These are phyloP conservation scores for Phytophthora colocasiae DNA, from an alignment of 352 stramenopile species.

Conservation along the genomic window DNA sequence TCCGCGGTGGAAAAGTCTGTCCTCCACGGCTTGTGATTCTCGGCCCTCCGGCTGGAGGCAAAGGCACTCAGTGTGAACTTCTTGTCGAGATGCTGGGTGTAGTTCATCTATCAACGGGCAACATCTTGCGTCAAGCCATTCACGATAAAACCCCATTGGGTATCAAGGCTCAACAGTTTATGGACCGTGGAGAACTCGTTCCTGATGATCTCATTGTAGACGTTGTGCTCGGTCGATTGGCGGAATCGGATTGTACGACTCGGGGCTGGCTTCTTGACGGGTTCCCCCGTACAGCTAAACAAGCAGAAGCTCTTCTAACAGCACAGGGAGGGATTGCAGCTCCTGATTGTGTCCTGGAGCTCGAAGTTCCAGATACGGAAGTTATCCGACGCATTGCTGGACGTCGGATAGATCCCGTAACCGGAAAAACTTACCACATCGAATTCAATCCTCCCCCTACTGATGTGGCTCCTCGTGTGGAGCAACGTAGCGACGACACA, in stretches of 20 bases:
- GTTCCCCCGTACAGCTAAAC: conserved; percentile 89
- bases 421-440: conserved; percentile 95
- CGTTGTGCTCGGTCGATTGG: conserved; percentile 74
- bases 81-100: conserved; percentile 89
- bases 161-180: conserved; percentile 88
- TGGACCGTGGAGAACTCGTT: conserved; percentile 89
- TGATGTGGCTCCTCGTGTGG: conserved; percentile 60
- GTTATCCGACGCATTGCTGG: conserved; percentile 96
- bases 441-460: conserved; percentile 93
- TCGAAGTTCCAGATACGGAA: conserved; percentile 95
- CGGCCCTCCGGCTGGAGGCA: conserved; percentile 92
- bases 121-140: conserved; percentile 93
- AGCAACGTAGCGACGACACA: conserved; percentile 93
- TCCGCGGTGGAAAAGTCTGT: conserved; percentile 14
- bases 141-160: conserved; percentile 59
- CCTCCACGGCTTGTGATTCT: conserved; percentile 82
- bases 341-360: conserved; percentile 88
- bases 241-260: conserved; percentile 80
- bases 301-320: conserved; percentile 84
- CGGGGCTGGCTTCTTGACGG: conserved; percentile 94
- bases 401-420: conserved; percentile 93
- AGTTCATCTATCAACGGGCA: conserved; percentile 92
- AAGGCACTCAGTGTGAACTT: conserved; percentile 95
- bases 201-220: conserved; percentile 94
- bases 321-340: conserved; percentile 65